Conservation (phyloP, 176 grass and related monocot genomes). For the Themeda triandra region DNA sequence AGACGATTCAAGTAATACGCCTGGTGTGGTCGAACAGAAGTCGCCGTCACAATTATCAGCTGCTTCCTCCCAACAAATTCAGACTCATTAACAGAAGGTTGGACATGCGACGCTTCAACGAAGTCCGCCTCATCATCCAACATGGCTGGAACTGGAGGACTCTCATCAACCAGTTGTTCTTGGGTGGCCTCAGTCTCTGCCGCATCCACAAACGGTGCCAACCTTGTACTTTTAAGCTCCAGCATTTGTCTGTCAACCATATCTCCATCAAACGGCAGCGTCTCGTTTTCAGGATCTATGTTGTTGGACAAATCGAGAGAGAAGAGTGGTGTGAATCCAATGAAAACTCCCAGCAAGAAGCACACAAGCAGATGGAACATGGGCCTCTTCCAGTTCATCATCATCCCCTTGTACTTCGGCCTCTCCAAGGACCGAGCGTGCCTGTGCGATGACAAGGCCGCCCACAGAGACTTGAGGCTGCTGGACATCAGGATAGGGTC, state of each 20-base stretch:
- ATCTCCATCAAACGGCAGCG: constrained; percentile 46
- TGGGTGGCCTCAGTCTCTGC: constrained; percentile 31
- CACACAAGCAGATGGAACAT: constrained; percentile 52
- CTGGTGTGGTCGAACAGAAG: constrained; percentile 81
- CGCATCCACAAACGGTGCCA: constrained; percentile 26
- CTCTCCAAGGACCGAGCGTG: constrained; percentile 58
- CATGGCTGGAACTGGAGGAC: constrained; percentile 43
- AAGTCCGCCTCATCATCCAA: constrained; percentile 54
- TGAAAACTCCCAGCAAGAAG: constrained; percentile 69
- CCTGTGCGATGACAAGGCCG: constrained; percentile 56
- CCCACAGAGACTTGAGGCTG: constrained; percentile 54
- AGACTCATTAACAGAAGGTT: constrained; percentile 29
- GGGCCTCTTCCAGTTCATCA: constrained; percentile 56
- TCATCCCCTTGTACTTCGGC: constrained; percentile 54
- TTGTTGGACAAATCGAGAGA: constrained; percentile 66
- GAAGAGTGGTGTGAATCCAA: constrained; percentile 76
- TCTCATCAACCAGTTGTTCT: constrained; percentile 29
- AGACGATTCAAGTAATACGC: constrained; percentile 80
- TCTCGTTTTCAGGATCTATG: constrained; percentile 40
- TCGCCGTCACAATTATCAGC: constrained; percentile 83
- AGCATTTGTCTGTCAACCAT: constrained; percentile 28
- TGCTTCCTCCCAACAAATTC: constrained; percentile 62
- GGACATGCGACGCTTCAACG: constrained; percentile 21
- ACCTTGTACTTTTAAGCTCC: constrained; percentile 26
- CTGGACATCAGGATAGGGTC: constrained; percentile 46